Base-by-base conservation (phyloP, 257 asterid species). In the Voacanga thouarsii region DNA sequence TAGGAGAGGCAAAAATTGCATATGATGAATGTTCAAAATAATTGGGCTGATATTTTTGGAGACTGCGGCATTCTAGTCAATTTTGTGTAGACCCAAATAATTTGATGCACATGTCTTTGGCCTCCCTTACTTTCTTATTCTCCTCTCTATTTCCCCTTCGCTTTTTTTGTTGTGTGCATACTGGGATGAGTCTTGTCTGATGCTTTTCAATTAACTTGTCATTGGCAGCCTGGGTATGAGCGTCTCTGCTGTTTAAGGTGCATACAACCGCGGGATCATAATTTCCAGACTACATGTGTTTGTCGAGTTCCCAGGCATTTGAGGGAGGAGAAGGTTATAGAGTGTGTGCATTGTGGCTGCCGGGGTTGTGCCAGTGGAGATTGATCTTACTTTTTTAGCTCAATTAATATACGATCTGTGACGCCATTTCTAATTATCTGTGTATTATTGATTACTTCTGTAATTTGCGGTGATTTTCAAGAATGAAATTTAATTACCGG, bases 181-280 rank as follows among this genome's bases (percentile, higher is more conserved):
- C 21, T 30, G 6, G 45, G n/a, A 37, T 15, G 0, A 64, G 21
- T 65, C 71, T 65, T 33, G 26, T 33, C 23, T 12, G 26, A 15
- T 18, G 3, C 49, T 33, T 37, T 18, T 15, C 6, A 37, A 39
- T 37, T 21, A 9, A 9, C 8, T n/a, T 43, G 23, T 23, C 7
- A n/a, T 47, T 53, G 59, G 12, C 80, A 77, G 75, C 57, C 75
- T 33, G 98, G 98, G 50, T 94, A 94, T 55, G 98, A 94, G 71
- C 87, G 97, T 74, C 95, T 94, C 3, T 94, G 98, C 83, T 94
- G 98, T 88, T 82, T 94, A 86, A 86, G 95, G 84, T 94, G 98
- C 90, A 94, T 94, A 75, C 98, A 94, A 80, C 92, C 98, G 2
- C 90, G 98, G n/a, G 98, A 94, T 82, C 98, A 94, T 81, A 94